phyloP scores from a whole-genome alignment of 2,329 filamentous ascomycete species.

The Aaosphaeria arxii region DNA sequence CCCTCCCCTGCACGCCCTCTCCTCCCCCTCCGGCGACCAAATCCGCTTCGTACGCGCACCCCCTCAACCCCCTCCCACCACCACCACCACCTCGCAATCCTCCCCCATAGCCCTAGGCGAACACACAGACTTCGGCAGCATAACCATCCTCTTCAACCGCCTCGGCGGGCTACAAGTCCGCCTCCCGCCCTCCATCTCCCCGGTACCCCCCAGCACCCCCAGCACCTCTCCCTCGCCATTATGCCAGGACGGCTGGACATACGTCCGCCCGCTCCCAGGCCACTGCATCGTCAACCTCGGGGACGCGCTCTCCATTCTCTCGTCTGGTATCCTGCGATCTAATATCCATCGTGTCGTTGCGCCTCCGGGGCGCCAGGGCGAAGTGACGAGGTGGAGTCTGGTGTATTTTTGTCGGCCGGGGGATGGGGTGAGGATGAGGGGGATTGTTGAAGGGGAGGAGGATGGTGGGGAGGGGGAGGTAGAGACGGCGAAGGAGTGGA shows the following conservation, averaged over 20 bases:
- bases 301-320: constrained; percentile 48
- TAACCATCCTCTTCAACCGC: constrained; percentile 57
- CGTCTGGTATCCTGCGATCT: constrained; percentile 38
- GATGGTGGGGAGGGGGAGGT: constrained; percentile 17
- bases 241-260: constrained; percentile 52
- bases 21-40: constrained; percentile 48
- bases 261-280: constrained; percentile 50
- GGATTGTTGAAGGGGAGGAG: constrained; percentile 25
- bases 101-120: constrained; percentile 45
- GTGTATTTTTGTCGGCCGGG: constrained; percentile 55
- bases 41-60: constrained; percentile 54
- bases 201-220: constrained; percentile 1
- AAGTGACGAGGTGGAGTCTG: constrained; percentile 45
- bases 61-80: constrained; percentile 33
- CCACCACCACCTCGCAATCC: constrained; percentile 10
- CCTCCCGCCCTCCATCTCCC: constrained; percentile 33
- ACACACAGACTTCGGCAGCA: constrained; percentile 57
- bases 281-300: constrained; percentile 50
- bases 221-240: too few species aligned
- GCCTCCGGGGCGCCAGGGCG: constrained; percentile 46
- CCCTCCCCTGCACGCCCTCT: constrained; percentile 45
- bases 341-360: constrained; percentile 50
- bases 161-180: constrained; percentile 55
- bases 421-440: constrained; percentile 22
- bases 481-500: constrained; percentile 44